Conservation (phyloP, 176 grass and related monocot species). For the Chloris gayana region DNA sequence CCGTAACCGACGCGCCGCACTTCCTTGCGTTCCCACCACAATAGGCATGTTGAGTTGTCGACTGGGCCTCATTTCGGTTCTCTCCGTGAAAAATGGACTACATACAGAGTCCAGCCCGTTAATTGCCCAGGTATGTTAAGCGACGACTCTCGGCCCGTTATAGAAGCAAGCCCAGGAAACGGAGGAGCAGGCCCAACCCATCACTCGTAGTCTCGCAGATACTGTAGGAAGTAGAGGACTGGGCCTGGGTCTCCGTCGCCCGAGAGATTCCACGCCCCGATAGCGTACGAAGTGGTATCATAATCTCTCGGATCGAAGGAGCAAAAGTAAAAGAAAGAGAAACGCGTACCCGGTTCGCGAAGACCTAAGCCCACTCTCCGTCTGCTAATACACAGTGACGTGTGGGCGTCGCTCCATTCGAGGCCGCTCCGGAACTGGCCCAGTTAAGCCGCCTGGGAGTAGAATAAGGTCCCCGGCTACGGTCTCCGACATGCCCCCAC, state of each 20-base stretch:
- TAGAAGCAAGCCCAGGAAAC: neutral
- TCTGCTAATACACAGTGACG: neutral
- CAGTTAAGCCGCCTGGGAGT: neutral
- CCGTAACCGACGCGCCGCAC: neutral
- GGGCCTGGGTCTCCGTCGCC: neutral
- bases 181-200: neutral
- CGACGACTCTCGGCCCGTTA: neutral
- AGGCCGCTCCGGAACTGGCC: conserved; percentile 19
- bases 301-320: neutral
- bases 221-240: too few species aligned
- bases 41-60: too few species aligned
- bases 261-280: conserved; percentile 19
- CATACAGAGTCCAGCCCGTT: neutral
- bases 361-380: neutral
- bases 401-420: conserved; percentile 22
- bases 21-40: neutral
- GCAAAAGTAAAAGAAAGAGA: neutral
- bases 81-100: neutral
- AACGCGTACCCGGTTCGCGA: neutral
- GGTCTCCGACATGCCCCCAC: conserved; percentile 53
- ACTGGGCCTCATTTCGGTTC: neutral
- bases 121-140: neutral
- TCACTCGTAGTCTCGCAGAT: too few species aligned
- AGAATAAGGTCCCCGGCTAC: conserved; percentile 21
- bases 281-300: neutral